Evolutionary conservation across 2,329 filamentous ascomycete species (phyloP).

Genomic region (Fusarium nygamai): DNA sequence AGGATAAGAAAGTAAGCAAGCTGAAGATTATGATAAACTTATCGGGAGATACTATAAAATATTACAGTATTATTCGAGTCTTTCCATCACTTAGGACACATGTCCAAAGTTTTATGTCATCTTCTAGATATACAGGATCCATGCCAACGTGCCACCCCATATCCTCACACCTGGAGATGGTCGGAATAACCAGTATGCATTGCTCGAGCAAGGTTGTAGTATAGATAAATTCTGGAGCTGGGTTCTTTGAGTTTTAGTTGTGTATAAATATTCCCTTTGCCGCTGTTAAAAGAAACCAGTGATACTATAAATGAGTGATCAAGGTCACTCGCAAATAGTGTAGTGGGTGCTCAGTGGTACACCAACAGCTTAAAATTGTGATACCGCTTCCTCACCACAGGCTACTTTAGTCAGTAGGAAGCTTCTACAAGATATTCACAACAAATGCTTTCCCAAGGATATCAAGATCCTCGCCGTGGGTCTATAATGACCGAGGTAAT

Average conservation of each 20-base stretch:
- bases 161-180: not conserved
- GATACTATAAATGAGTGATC: not conserved
- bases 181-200: not conserved
- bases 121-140: not conserved
- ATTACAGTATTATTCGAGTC: not conserved
- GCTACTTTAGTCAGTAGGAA: not conserved
- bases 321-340: not conserved
- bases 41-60: not conserved
- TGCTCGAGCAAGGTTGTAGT: not conserved
- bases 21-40: not conserved
- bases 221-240: not conserved
- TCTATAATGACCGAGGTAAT: not conserved
- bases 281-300: not conserved
- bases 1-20: not conserved
- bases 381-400: not conserved
- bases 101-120: not conserved
- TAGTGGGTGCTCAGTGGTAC: not conserved
- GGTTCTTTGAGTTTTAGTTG: not conserved
- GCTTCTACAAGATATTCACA: not conserved
- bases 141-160: not conserved
- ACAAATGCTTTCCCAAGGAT: not conserved
- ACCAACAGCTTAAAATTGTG: not conserved
- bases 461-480: not conserved
- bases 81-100: not conserved
- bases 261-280: not conserved